Evolutionary conservation across 352 stramenopile species (phyloP).

Genomic region (Pythium rishiriense): DNA sequence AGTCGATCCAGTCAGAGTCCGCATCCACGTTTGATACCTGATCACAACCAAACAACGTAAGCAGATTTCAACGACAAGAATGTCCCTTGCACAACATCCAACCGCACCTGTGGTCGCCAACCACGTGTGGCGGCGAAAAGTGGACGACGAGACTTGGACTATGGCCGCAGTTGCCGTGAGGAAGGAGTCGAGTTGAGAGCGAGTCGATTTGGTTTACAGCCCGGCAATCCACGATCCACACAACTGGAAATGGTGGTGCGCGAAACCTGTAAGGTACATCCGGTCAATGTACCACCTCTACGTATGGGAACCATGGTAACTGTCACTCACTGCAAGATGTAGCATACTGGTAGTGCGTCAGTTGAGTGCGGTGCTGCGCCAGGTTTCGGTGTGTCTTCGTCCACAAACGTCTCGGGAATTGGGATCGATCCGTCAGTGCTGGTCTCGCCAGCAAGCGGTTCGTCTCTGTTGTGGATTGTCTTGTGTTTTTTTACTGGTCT

Average conservation of each 20-base stretch:
- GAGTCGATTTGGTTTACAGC: constrained; percentile 30
- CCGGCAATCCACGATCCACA: constrained; percentile 65
- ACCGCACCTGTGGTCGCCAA: constrained; percentile 3
- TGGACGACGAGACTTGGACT: constrained; percentile 53
- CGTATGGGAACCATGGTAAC: not conserved
- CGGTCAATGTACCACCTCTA: not conserved
- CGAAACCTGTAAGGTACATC: constrained; percentile 22
- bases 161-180: constrained; percentile 26
- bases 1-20: not conserved
- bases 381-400: not conserved
- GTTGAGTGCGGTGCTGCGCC: too few species aligned
- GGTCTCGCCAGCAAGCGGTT: not conserved
- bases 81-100: not conserved
- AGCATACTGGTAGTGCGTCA: constrained; percentile 23
- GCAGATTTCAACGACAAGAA: not conserved
- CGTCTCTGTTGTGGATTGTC: not conserved
- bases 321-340: constrained; percentile 40
- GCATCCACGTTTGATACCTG: constrained; percentile 23
- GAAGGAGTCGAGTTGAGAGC: constrained; percentile 29
- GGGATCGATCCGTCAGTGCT: not conserved
- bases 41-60: not conserved
- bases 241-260: constrained; percentile 34
- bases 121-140: constrained; percentile 34
- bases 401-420: not conserved
- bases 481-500: constrained; percentile 33